Percentiles rank a stretch among this genome's conserved stretches.
phyloP scores from a whole-genome alignment of 2,329 filamentous ascomycete genomes.

The Rutstroemia sp. region DNA sequence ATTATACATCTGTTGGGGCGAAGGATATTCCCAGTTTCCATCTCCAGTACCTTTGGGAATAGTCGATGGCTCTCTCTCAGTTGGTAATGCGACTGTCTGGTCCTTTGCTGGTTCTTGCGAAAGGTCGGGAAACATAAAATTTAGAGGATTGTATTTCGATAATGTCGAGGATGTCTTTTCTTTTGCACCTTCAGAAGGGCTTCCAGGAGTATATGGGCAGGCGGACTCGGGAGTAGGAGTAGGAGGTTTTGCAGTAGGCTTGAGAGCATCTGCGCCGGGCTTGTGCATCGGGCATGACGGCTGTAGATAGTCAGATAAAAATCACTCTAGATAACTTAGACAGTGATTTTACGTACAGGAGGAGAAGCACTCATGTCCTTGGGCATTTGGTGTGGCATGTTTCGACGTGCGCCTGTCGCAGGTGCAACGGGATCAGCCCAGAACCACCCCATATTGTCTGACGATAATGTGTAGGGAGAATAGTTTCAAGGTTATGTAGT shows the following conservation, averaged over 20 bases:
- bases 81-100: slow-evolving; percentile 68
- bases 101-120: slow-evolving; percentile 70
- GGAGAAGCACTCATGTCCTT: slow-evolving; percentile 17
- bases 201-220: slow-evolving; percentile 28
- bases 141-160: slow-evolving; percentile 69
- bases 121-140: slow-evolving; percentile 89
- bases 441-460: slow-evolving; percentile 27
- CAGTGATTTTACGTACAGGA: slow-evolving; percentile 19
- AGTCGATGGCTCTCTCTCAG: slow-evolving; percentile 74
- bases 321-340: slow-evolving; percentile 10
- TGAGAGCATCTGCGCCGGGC: slow-evolving; percentile 26
- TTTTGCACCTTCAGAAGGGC: slow-evolving; percentile 13
- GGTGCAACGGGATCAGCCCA: slow-evolving; percentile 24
- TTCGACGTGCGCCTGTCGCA: slow-evolving; percentile 18
- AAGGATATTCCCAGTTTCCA: slow-evolving; percentile 94
- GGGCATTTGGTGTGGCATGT: slow-evolving; percentile 19
- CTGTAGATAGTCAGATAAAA: slow-evolving; percentile 31
- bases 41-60: slow-evolving; percentile 80
- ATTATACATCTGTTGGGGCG: slow-evolving; percentile 99
- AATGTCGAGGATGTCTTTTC: slow-evolving; percentile 40
- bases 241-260: slow-evolving; percentile 21
- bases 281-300: slow-evolving; percentile 66
- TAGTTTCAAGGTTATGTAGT: not conserved
- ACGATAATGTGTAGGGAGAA: not conserved
- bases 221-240: slow-evolving; percentile 26